These are phyloP conservation scores for Rhizopogon vesiculosus DNA, from an alignment of 768 basidiomycete genomes.

Conservation along the genomic window DNA sequence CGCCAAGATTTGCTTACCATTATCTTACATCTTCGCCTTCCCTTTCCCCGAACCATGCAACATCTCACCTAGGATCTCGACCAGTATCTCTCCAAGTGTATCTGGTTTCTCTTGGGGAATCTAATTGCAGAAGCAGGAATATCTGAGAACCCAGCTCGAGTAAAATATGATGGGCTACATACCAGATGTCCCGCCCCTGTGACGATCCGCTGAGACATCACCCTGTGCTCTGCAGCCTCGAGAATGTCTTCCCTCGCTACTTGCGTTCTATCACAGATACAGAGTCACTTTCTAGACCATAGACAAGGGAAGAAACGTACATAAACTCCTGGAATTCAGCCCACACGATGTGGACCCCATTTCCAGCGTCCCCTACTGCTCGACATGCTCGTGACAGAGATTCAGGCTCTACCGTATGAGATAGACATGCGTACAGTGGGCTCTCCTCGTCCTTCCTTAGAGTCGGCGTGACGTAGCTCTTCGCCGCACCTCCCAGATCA, in stretches of 20 bases:
- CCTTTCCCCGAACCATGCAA: neutral
- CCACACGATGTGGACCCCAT: constrained; percentile 24
- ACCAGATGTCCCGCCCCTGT: constrained; percentile 27
- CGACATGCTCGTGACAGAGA: constrained; percentile 17
- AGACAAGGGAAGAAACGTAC: constrained; percentile 3
- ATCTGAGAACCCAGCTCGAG: neutral
- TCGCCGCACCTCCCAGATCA: neutral
- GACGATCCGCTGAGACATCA: constrained; percentile 16
- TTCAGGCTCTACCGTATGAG: constrained; percentile 21
- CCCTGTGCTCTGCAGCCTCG: constrained; percentile 18
- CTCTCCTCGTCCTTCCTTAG: constrained; percentile 28
- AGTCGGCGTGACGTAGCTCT: constrained; percentile 13
- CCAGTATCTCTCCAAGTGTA: constrained; percentile 17
- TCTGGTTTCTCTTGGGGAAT: constrained; percentile 26
- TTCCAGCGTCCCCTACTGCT: constrained; percentile 7
- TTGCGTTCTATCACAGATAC: constrained; percentile 14
- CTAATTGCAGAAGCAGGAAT: constrained; percentile 4
- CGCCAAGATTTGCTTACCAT: neutral
- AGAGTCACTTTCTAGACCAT: neutral
- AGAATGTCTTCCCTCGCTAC: constrained; percentile 22
- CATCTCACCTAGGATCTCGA: constrained; percentile 15
- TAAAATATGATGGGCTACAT: neutral
- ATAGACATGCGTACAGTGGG: constrained; percentile 15
- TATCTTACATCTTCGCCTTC: neutral
- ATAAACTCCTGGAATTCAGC: constrained; percentile 26